A percentile compares a stretch with the other conserved stretches of the same genome.
Conservation (phyloP, 495 filamentous ascomycete species). For the Aspergillus leporis region DNA sequence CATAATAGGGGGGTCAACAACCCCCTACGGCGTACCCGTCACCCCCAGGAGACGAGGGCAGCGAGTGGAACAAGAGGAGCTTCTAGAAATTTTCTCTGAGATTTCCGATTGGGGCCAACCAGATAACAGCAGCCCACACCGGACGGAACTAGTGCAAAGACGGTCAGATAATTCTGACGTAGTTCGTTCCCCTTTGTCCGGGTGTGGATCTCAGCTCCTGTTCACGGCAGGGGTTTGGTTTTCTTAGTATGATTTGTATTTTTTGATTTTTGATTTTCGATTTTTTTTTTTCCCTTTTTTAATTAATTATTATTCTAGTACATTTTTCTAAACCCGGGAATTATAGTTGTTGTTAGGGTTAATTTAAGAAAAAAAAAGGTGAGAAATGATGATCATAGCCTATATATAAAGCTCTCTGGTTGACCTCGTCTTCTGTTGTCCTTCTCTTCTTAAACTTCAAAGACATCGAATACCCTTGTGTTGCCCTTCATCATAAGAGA, state of each 20-base stretch:
- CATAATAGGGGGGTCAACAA: slow-evolving; percentile 23
- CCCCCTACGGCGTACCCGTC: background rate
- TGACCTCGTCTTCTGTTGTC: slow-evolving; percentile 16
- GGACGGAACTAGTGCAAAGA: slow-evolving; percentile 18
- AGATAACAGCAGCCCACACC: slow-evolving; percentile 21
- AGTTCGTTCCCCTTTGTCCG: slow-evolving; percentile 25
- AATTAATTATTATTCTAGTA: slow-evolving; percentile 11
- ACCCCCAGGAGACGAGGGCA: slow-evolving; percentile 26
- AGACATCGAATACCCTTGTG: slow-evolving; percentile 1
- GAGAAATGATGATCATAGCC: slow-evolving; percentile 5
- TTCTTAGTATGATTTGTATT: slow-evolving; percentile 14
- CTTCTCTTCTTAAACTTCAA: slow-evolving; percentile 7
- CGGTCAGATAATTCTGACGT: slow-evolving; percentile 24
- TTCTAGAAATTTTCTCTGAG: slow-evolving; percentile 49
- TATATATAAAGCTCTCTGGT: slow-evolving; percentile 18
- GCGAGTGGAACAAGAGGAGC: slow-evolving; percentile 30
- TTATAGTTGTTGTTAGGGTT: slow-evolving; percentile 11
- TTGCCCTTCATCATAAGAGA: background rate
- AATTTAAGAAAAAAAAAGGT: slow-evolving; percentile 12
- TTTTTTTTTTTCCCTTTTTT: slow-evolving; percentile 11
- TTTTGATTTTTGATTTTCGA: slow-evolving; percentile 12
- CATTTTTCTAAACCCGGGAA: slow-evolving; percentile 1
- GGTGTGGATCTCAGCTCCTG: slow-evolving; percentile 33
- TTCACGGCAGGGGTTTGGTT: slow-evolving; percentile 35
- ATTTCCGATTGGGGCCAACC: slow-evolving; percentile 37